Evolutionary conservation across 768 basidiomycete genomes (phyloP).

Genomic region (Calocybe gangraenosa): DNA sequence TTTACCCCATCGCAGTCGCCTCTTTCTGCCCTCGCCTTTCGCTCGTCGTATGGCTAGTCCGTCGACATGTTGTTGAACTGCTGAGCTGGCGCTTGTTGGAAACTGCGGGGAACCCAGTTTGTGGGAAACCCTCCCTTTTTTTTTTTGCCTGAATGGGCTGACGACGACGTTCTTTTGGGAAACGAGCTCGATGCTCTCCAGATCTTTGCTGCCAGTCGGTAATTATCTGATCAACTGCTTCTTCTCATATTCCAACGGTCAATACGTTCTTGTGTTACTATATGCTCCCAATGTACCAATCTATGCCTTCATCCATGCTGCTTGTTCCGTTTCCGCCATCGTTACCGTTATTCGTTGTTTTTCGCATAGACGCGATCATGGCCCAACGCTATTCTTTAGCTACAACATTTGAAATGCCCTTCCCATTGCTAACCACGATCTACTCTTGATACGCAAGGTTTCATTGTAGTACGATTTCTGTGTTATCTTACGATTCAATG

Average conservation of each 20-base stretch:
- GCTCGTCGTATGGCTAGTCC: slow-evolving; percentile 33
- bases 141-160: too few species aligned
- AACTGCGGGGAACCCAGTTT: too few species aligned
- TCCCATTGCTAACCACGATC: slow-evolving; percentile 6
- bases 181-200: slow-evolving; percentile 29
- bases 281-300: slow-evolving; percentile 22
- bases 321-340: slow-evolving; percentile 15
- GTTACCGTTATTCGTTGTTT: slow-evolving; percentile 12
- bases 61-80: slow-evolving; percentile 18
- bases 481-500: slow-evolving; percentile 39
- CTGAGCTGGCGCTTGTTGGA: too few species aligned
- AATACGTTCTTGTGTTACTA: slow-evolving; percentile 18
- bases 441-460: slow-evolving; percentile 23
- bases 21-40: slow-evolving; percentile 18
- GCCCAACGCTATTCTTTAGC: slow-evolving; percentile 6
- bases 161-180: background rate
- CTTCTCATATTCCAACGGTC: slow-evolving; percentile 9
- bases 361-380: slow-evolving; percentile 11
- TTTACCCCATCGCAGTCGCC: slow-evolving; percentile 15
- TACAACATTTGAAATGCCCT: slow-evolving; percentile 8
- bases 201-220: slow-evolving; percentile 18
- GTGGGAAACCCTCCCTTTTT: too few species aligned
- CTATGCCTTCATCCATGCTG: slow-evolving; percentile 6
- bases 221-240: too few species aligned
- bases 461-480: slow-evolving; percentile 42